Conservation (phyloP, 768 basidiomycete genomes). For the Auriscalpium orientale region DNA sequence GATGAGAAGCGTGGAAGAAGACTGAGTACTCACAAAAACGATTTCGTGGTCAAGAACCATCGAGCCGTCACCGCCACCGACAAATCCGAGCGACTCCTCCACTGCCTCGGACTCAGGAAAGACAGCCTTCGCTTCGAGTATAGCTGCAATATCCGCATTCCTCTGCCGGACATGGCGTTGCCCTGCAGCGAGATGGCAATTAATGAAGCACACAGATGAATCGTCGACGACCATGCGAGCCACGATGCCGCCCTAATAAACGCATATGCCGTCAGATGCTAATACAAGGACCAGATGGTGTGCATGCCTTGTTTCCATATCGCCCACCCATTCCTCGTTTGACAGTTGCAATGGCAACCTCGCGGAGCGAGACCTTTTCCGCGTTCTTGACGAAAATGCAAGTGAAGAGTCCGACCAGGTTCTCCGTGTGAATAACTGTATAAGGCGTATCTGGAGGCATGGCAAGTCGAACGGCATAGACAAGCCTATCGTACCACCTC, state of each 20-base stretch:
- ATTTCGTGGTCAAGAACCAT: slow-evolving; percentile 94
- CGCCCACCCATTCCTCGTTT: slow-evolving; percentile 90
- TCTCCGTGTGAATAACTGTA: slow-evolving; percentile 76
- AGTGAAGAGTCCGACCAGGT: slow-evolving; percentile 82
- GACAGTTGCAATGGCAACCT: slow-evolving; percentile 70
- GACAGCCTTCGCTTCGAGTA: slow-evolving; percentile 74
- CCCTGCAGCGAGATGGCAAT: slow-evolving; percentile 96
- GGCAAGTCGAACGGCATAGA: slow-evolving; percentile 60
- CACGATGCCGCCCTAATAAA: slow-evolving; percentile 76
- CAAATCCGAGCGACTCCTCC: slow-evolving; percentile 58
- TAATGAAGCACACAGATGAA: slow-evolving; percentile 90
- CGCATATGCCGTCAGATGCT: neutral
- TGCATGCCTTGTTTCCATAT: slow-evolving; percentile 88
- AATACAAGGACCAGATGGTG: too few species aligned
- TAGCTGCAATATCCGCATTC: slow-evolving; percentile 81
- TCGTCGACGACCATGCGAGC: slow-evolving; percentile 86
- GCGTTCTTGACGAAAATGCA: slow-evolving; percentile 67
- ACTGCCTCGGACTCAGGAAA: slow-evolving; percentile 42
- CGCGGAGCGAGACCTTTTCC: slow-evolving; percentile 52
- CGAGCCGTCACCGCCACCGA: slow-evolving; percentile 88
- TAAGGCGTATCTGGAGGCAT: slow-evolving; percentile 76
- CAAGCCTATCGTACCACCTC: slow-evolving; percentile 79
- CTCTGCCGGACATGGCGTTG: slow-evolving; percentile 75
- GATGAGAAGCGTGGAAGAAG: neutral
- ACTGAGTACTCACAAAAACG: slow-evolving; percentile 58